Percentiles rank a stretch among this genome's conserved stretches.
Evolutionary conservation across 208 protist species (phyloP).

Genomic region (Herpetomonas muscarum): DNA sequence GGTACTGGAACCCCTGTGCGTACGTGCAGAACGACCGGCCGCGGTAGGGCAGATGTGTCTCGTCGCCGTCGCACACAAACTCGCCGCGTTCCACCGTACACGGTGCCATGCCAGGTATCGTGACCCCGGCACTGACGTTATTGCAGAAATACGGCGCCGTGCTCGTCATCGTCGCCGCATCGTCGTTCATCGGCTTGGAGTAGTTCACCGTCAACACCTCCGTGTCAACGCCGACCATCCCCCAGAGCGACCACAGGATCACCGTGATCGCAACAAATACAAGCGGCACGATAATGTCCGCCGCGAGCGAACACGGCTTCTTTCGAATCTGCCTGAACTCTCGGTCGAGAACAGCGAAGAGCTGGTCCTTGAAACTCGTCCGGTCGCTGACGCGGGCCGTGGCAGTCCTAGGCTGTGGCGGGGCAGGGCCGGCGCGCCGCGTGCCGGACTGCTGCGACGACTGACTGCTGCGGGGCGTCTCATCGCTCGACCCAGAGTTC

Average conservation of each 20-base stretch:
- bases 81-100: not conserved
- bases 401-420: slow-evolving; percentile 1
- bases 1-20: not conserved
- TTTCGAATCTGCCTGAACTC: slow-evolving; percentile 6
- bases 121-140: not conserved
- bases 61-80: slow-evolving; percentile 23
- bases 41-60: slow-evolving; percentile 17
- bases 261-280: slow-evolving; percentile 29
- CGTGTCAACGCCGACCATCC: slow-evolving; percentile 6
- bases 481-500: no score
- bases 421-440: not conserved
- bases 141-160: slow-evolving; percentile 3
- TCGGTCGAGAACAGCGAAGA: slow-evolving; percentile 18
- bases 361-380: slow-evolving; percentile 7
- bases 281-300: slow-evolving; percentile 32
- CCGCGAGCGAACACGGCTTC: slow-evolving; percentile 3
- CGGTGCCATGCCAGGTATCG: not conserved
- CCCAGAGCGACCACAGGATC: slow-evolving; percentile 25
- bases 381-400: not conserved
- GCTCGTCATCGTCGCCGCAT: not conserved
- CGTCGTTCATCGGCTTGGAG: not conserved
- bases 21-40: not conserved
- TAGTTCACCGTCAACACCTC: not conserved
- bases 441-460: no score
- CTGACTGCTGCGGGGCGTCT: no score